These are phyloP conservation scores for Monosporozyma unispora DNA, from an alignment of 805 yeast genomes.

Conservation along the genomic window DNA sequence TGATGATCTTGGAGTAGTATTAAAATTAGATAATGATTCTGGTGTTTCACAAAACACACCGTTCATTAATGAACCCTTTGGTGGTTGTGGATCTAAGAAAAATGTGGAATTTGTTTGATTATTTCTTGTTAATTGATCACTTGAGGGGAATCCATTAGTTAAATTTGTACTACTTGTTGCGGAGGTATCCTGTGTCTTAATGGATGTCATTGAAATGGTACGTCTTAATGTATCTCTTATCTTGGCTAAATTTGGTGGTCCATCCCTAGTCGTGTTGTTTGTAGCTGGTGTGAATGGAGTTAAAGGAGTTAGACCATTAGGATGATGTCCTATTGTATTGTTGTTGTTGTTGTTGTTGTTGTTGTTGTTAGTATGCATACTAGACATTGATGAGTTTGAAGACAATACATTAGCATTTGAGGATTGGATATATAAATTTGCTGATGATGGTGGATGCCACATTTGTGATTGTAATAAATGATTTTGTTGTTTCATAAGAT, in stretches of 20 bases:
- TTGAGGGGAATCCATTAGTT: neutral
- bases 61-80: slow-evolving; percentile 25
- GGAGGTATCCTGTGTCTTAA: neutral
- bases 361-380: neutral
- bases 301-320: neutral
- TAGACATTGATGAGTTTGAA: neutral
- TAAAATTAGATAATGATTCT: slow-evolving; percentile 22
- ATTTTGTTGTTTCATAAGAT: neutral
- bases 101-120: slow-evolving; percentile 22
- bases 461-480: neutral
- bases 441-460: neutral
- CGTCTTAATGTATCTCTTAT: slow-evolving; percentile 19
- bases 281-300: neutral
- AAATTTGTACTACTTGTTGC: neutral
- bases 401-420: neutral
- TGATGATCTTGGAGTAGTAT: slow-evolving; percentile 20
- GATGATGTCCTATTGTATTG: neutral
- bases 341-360: neutral
- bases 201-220: slow-evolving; percentile 17
- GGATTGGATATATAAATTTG: neutral
- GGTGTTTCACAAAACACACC: slow-evolving; percentile 28
- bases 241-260: slow-evolving; percentile 2
- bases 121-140: neutral
- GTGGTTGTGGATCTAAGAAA: slow-evolving; percentile 25
- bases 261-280: neutral